A percentile compares a stretch with the other conserved stretches of the same genome.
Evolutionary conservation across 2,329 filamentous ascomycete genomes (phyloP).

Genomic region (Penicillium sp.): DNA sequence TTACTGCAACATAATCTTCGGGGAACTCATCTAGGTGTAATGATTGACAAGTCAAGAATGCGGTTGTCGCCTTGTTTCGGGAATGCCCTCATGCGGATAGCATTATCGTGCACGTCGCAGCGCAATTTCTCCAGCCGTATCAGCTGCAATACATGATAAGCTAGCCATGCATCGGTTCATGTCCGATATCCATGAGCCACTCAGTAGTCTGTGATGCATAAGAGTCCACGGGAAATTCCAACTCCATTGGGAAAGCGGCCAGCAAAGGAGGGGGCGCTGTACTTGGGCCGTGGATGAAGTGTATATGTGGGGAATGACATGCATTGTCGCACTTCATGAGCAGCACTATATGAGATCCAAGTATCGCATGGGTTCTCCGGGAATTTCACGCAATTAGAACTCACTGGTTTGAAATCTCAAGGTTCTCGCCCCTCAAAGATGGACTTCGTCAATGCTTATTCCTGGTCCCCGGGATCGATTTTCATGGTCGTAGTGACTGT

Average conservation of each 20-base stretch:
- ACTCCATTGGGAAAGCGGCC: conserved; percentile 24
- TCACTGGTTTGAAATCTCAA: neutral
- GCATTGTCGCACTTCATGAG: too few relatives aligned
- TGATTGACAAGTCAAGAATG: neutral
- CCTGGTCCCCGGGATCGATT: conserved; percentile 10
- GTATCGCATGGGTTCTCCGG: too few relatives aligned
- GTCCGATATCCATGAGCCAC: neutral
- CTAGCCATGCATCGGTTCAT: neutral
- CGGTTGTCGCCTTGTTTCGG: neutral
- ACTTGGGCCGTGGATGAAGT: conserved; percentile 5
- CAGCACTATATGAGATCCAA: too few relatives aligned
- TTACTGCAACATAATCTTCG: neutral
- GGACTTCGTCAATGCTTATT: conserved; percentile 16
- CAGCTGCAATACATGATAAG: conserved; percentile 2
- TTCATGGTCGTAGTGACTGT: conserved; percentile 16
- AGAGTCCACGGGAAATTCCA: conserved; percentile 21
- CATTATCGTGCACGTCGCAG: too few relatives aligned
- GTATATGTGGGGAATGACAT: conserved; percentile 16
- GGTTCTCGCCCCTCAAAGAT: conserved; percentile 7
- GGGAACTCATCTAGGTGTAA: neutral
- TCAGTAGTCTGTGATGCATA: neutral
- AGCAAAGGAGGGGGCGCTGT: conserved; percentile 7
- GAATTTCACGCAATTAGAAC: too few relatives aligned
- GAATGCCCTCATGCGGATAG: too few relatives aligned
- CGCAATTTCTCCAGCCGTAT: neutral